phyloP scores from a whole-genome alignment of 2,329 filamentous ascomycete species.

The Aulographum hederae region DNA sequence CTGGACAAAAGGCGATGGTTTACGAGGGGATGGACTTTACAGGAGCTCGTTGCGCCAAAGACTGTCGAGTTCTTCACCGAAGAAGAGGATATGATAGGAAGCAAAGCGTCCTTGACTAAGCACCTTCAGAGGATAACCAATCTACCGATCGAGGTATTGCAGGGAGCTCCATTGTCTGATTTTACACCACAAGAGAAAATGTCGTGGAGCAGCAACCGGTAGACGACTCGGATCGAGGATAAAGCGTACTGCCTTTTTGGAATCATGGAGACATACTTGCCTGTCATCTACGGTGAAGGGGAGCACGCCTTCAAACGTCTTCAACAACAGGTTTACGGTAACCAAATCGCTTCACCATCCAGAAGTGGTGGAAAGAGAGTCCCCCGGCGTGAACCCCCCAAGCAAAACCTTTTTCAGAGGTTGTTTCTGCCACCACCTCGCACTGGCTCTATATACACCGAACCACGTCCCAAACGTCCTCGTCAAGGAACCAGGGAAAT shows the following conservation, averaged over 20 bases:
- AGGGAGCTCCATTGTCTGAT: not conserved
- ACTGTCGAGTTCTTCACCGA: constrained; percentile 8
- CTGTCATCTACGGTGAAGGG: not conserved
- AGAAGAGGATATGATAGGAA: constrained; percentile 2
- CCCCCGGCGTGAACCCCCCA: too few species aligned
- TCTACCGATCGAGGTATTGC: constrained; percentile 2
- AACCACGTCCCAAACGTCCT: too few species aligned
- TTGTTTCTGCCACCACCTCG: too few species aligned
- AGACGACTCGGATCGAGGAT: not conserved
- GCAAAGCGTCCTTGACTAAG: constrained; percentile 1
- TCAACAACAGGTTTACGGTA: not conserved
- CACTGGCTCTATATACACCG: too few species aligned
- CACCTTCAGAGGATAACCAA: constrained; percentile 3
- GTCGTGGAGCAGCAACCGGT: constrained; percentile 1
- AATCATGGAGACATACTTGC: not conserved
- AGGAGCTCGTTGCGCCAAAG: constrained; percentile 9
- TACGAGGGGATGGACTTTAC: constrained; percentile 7
- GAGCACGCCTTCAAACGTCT: not conserved
- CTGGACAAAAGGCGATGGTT: constrained; percentile 8
- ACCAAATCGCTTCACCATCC: too few species aligned
- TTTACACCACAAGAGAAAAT: constrained; percentile 2
- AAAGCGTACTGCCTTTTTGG: not conserved
- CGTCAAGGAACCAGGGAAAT: too few species aligned
- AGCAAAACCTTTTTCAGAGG: too few species aligned
- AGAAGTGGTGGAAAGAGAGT: too few species aligned